These are phyloP conservation scores for Paramyrothecium roridum DNA, from an alignment of 2,329 filamentous ascomycete genomes.

Conservation along the genomic window DNA sequence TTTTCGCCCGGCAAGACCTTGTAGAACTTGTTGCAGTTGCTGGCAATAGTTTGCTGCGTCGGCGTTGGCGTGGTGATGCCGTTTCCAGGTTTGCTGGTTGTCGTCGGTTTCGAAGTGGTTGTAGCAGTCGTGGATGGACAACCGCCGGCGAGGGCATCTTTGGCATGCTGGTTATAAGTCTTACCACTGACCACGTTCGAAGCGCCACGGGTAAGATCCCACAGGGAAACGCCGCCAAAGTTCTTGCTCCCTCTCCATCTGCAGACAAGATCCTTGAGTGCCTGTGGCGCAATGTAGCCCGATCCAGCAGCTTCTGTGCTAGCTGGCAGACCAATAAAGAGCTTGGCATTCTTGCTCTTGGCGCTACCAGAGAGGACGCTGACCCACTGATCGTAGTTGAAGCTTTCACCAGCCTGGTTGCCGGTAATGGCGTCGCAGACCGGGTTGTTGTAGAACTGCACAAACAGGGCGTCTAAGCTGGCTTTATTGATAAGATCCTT, in stretches of 20 bases:
- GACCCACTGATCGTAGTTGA: constrained; percentile 23
- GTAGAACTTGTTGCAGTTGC: constrained; percentile 12
- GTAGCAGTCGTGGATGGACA: constrained; percentile 9
- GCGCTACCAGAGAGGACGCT: constrained; percentile 20
- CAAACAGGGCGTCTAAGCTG: constrained; percentile 30
- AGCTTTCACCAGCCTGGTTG: not conserved
- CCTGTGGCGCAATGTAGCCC: constrained; percentile 20
- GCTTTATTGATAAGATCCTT: constrained; percentile 27
- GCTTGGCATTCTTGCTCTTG: constrained; percentile 28
- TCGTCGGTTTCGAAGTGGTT: constrained; percentile 4
- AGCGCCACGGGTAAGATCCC: constrained; percentile 29
- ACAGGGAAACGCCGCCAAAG: constrained; percentile 35
- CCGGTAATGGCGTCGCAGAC: constrained; percentile 21
- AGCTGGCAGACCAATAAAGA: constrained; percentile 33
- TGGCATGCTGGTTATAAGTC: constrained; percentile 24
- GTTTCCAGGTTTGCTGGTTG: not conserved
- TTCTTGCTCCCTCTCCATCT: constrained; percentile 19
- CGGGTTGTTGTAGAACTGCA: constrained; percentile 39
- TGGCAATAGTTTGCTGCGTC: not conserved
- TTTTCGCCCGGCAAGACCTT: not conserved
- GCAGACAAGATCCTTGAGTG: constrained; percentile 27
- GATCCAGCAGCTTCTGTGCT: constrained; percentile 16
- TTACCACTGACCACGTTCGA: constrained; percentile 21
- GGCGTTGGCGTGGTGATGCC: not conserved
- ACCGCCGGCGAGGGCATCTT: constrained; percentile 13